phyloP scores from a whole-genome alignment of 1,284 basidiomycete species.

The Athelia psychrophila region DNA sequence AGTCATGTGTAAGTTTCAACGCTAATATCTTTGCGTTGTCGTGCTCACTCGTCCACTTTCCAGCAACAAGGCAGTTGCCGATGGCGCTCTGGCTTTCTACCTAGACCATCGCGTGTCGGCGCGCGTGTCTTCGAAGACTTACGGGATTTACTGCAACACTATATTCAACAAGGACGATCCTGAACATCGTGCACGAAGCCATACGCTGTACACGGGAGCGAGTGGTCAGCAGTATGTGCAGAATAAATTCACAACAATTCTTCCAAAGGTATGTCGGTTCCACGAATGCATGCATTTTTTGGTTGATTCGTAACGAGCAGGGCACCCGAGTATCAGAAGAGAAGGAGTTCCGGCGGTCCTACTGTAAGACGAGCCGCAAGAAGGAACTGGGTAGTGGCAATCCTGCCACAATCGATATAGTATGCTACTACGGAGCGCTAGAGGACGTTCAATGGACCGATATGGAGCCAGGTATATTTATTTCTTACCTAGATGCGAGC shows the following conservation, averaged over 20 bases:
- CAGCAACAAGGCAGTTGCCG: slow-evolving; percentile 43
- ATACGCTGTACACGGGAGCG: slow-evolving; percentile 10
- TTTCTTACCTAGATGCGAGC: neutral
- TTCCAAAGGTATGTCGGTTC: slow-evolving; percentile 25
- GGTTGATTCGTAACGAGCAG: slow-evolving; percentile 16
- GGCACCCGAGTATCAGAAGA: slow-evolving; percentile 29
- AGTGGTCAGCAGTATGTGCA: slow-evolving; percentile 29
- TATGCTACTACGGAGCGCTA: neutral
- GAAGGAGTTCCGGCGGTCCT: slow-evolving; percentile 39
- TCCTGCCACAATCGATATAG: neutral
- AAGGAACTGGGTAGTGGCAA: too few relatives aligned
- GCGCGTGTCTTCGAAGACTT: slow-evolving; percentile 30
- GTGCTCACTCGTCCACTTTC: neutral
- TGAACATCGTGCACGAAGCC: slow-evolving; percentile 26
- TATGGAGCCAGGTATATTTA: slow-evolving; percentile 30
- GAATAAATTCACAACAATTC: slow-evolving; percentile 27
- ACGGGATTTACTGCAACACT: slow-evolving; percentile 26
- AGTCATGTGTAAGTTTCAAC: slow-evolving; percentile 36
- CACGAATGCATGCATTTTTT: neutral
- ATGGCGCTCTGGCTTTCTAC: slow-evolving; percentile 39
- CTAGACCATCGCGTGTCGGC: slow-evolving; percentile 34
- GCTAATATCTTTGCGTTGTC: neutral
- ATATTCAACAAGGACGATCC: slow-evolving; percentile 21
- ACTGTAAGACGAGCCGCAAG: neutral
- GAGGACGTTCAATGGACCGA: slow-evolving; percentile 39